Percentiles rank a stretch among this genome's conserved stretches.
Conservation (phyloP, 2,329 filamentous ascomycete genomes). For the Aspergillus uvarum region DNA sequence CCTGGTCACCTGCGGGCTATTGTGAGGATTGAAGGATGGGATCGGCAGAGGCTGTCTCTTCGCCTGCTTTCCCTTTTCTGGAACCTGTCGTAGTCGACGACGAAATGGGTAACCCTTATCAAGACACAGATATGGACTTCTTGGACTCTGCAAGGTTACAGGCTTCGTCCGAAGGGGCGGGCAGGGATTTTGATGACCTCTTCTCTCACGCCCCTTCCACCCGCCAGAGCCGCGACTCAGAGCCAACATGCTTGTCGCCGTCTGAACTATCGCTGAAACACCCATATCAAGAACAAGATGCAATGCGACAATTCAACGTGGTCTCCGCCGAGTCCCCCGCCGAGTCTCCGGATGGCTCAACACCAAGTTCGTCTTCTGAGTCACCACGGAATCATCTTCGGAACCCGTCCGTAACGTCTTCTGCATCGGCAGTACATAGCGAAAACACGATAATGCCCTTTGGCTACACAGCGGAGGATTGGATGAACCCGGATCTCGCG, state of each 20-base stretch:
- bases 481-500: constrained; percentile 38
- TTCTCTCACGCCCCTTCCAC: constrained; percentile 37
- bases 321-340: constrained; percentile 42
- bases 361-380: constrained; percentile 44
- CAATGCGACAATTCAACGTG: constrained; percentile 34
- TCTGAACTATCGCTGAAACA: constrained; percentile 29
- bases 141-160: constrained; percentile 41
- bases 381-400: constrained; percentile 43
- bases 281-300: constrained; percentile 33
- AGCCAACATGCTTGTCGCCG: constrained; percentile 32
- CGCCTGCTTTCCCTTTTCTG: constrained; percentile 38
- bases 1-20: constrained; percentile 4
- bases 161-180: constrained; percentile 37
- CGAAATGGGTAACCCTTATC: constrained; percentile 43
- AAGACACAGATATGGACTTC: constrained; percentile 45
- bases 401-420: constrained; percentile 43
- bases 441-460: constrained; percentile 36
- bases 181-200: constrained; percentile 45
- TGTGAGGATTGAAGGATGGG: constrained; percentile 34
- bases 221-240: constrained; percentile 28
- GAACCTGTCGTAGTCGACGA: constrained; percentile 46
- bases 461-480: constrained; percentile 38
- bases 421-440: constrained; percentile 40
- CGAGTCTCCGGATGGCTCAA: constrained; percentile 47
- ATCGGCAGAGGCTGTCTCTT: constrained; percentile 35